A percentile compares a stretch with the other conserved stretches of the same genome.
Conservation (phyloP, 2,329 filamentous ascomycete genomes). For the Colletotrichum paranaense region DNA sequence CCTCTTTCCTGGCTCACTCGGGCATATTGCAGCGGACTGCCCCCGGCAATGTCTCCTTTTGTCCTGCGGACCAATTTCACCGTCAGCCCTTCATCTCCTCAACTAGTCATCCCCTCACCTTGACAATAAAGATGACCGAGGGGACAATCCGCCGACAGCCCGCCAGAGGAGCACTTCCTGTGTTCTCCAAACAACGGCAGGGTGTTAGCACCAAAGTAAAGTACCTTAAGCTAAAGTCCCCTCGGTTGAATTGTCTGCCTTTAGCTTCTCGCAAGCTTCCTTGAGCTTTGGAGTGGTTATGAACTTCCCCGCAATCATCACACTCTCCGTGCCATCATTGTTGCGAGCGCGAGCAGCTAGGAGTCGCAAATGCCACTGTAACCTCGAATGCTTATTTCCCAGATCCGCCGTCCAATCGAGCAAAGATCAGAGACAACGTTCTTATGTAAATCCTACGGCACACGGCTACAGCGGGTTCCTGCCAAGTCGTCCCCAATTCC, state of each 20-base stretch:
- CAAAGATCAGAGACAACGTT: background rate
- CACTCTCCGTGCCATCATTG: background rate
- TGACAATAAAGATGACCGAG: background rate
- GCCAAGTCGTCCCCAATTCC: constrained; percentile 24
- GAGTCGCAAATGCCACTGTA: constrained; percentile 3
- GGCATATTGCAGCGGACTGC: background rate
- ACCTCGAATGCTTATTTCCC: constrained; percentile 13
- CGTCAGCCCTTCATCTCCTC: background rate
- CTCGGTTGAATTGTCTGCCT: background rate
- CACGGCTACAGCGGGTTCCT: constrained; percentile 19
- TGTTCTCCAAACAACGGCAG: too few relatives aligned
- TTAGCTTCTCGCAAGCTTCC: background rate
- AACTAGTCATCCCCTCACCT: background rate
- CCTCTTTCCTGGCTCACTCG: background rate
- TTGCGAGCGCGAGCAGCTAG: background rate
- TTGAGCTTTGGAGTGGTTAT: background rate
- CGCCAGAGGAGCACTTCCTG: background rate
- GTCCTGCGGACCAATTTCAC: constrained; percentile 7
- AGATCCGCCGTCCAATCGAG: background rate
- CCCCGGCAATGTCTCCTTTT: constrained; percentile 4
- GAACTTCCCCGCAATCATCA: background rate
- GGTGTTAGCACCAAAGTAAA: background rate
- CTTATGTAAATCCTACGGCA: background rate
- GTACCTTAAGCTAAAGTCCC: background rate
- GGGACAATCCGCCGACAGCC: background rate